Percentiles rank a stretch among this genome's conserved stretches.
Evolutionary conservation across 306 rosid genomes (phyloP).

Genomic region (Quercus bicolor): DNA sequence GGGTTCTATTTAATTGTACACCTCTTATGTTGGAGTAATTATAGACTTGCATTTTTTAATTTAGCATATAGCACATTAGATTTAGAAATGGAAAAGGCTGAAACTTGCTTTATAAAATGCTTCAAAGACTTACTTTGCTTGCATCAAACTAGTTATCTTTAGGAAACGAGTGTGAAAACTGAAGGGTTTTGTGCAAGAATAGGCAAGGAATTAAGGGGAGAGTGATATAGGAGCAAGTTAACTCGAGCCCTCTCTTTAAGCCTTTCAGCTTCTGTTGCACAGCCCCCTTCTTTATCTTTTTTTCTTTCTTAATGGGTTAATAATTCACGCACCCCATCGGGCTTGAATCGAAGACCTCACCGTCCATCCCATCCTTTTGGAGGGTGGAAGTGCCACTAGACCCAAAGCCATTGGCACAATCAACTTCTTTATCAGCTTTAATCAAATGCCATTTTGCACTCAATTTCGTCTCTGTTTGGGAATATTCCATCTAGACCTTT

Average conservation of each 20-base stretch:
- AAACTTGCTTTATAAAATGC: neutral
- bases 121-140: neutral
- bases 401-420: too few species aligned
- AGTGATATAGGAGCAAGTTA: neutral
- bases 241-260: neutral
- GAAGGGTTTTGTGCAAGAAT: neutral
- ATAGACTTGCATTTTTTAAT: neutral
- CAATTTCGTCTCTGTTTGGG: neutral
- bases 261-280: neutral
- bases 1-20: neutral
- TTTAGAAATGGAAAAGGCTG: neutral
- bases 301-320: neutral
- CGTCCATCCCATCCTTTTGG: too few species aligned
- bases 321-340: too few species aligned
- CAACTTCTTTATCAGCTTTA: neutral
- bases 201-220: neutral
- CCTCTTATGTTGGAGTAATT: neutral
- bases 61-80: neutral
- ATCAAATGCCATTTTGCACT: neutral
- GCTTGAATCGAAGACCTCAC: too few species aligned
- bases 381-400: too few species aligned
- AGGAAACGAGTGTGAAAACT: neutral
- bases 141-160: neutral
- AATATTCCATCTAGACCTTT: neutral
- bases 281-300: neutral